Percentiles rank a stretch among this genome's conserved stretches.
Evolutionary conservation across 2,329 filamentous ascomycete genomes (phyloP).

Genomic region (Colletotrichum orbiculare): DNA sequence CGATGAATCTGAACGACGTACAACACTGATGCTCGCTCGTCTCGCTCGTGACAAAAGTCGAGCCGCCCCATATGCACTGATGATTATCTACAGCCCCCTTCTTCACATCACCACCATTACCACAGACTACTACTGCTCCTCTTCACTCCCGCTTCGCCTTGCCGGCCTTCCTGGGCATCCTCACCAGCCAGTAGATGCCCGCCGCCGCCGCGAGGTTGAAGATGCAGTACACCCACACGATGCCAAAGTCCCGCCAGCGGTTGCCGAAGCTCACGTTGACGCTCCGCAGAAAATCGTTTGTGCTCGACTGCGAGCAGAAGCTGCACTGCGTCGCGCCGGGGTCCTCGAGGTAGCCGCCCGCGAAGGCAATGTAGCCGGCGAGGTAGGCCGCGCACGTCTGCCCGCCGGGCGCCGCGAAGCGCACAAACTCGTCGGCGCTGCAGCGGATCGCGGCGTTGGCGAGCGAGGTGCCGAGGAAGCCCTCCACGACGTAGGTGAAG

Average conservation of each 20-base stretch:
- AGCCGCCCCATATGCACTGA: too few species aligned
- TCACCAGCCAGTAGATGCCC: slow-evolving; percentile 58
- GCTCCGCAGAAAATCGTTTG: slow-evolving; percentile 49
- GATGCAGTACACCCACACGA: slow-evolving; percentile 63
- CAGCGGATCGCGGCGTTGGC: slow-evolving; percentile 32
- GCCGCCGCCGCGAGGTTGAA: slow-evolving; percentile 61
- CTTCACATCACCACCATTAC: not conserved
- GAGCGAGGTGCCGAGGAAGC: slow-evolving; percentile 43
- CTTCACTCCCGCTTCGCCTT: not conserved
- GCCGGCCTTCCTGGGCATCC: slow-evolving; percentile 43
- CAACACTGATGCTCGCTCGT: too few species aligned
- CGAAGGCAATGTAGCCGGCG: slow-evolving; percentile 17
- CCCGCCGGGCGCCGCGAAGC: slow-evolving; percentile 19
- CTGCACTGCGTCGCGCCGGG: slow-evolving; percentile 50
- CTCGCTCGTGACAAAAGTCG: too few species aligned
- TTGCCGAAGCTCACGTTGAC: slow-evolving; percentile 58
- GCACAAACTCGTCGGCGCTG: slow-evolving; percentile 33
- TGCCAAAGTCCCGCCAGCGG: slow-evolving; percentile 66
- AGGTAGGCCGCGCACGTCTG: slow-evolving; percentile 36
- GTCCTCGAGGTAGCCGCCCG: slow-evolving; percentile 33
- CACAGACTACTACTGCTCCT: slow-evolving; percentile 9
- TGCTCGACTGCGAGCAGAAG: slow-evolving; percentile 52
- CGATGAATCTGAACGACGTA: too few species aligned
- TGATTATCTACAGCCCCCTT: not conserved
- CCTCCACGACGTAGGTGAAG: slow-evolving; percentile 45